A percentile compares a stretch with the other conserved stretches of the same genome.
phyloP scores from a whole-genome alignment of 2,329 filamentous ascomycete genomes.

The Ophiosphaerella narmari region DNA sequence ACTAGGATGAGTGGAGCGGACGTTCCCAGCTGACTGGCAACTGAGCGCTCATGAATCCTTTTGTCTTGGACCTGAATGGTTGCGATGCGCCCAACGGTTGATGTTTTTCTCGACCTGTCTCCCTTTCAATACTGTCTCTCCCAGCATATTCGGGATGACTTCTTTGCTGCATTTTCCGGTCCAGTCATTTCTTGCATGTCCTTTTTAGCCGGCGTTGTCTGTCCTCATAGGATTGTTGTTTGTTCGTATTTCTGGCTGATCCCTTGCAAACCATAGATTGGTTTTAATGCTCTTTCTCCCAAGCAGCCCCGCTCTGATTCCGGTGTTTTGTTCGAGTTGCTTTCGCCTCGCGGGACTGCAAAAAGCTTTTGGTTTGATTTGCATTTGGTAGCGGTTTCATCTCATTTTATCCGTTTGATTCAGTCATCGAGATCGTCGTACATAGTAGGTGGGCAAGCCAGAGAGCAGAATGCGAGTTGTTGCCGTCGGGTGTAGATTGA shows the following conservation, averaged over 20 bases:
- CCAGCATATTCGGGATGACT: conserved; percentile 37
- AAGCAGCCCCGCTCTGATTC: conserved; percentile 37
- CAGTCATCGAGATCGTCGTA: conserved; percentile 28
- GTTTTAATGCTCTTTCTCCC: conserved; percentile 36
- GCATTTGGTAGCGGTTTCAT: conserved; percentile 38
- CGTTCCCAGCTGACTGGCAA: conserved; percentile 21
- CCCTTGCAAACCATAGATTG: conserved; percentile 33
- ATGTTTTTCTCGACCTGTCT: conserved; percentile 15
- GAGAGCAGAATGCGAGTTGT: conserved; percentile 26
- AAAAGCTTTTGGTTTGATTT: conserved; percentile 38
- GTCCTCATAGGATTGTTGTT: conserved; percentile 19
- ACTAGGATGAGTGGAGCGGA: conserved; percentile 43
- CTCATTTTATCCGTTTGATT: conserved; percentile 19
- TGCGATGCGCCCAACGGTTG: conserved; percentile 27
- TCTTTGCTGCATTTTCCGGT: conserved; percentile 41
- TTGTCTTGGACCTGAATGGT: conserved; percentile 37
- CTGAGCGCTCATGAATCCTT: conserved; percentile 43
- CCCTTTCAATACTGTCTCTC: conserved; percentile 15
- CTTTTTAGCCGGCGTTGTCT: conserved; percentile 33
- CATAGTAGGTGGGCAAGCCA: conserved; percentile 20
- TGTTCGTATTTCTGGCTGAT: conserved; percentile 22
- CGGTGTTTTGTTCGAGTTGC: conserved; percentile 28
- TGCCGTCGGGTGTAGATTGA: conserved; percentile 16
- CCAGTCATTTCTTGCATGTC: conserved; percentile 36
- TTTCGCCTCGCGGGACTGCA: conserved; percentile 30